A percentile compares a stretch with the other conserved stretches of the same genome.
These are phyloP conservation scores for Suillus brevipes DNA, from an alignment of 768 basidiomycete genomes.

Conservation along the genomic window DNA sequence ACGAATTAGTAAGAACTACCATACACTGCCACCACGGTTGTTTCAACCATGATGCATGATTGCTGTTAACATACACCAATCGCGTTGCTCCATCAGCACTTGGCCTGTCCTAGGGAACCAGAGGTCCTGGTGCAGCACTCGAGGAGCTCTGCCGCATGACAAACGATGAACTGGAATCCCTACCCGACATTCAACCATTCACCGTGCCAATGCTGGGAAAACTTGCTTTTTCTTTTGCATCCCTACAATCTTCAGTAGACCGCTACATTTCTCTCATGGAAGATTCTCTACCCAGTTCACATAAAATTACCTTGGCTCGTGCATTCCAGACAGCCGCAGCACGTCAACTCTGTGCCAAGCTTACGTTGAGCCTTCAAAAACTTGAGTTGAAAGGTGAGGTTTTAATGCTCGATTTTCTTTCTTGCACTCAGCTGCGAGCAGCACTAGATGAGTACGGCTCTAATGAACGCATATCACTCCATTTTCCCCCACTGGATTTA, in stretches of 20 bases:
- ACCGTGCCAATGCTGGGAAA: conserved; percentile 52
- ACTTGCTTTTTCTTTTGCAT: conserved; percentile 77
- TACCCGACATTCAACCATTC: conserved; percentile 38
- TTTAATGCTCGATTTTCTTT: not conserved
- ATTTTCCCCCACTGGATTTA: conserved; percentile 75
- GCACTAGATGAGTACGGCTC: conserved; percentile 29
- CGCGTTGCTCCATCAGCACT: too few relatives aligned
- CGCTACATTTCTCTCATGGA: conserved; percentile 46
- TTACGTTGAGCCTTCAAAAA: conserved; percentile 35
- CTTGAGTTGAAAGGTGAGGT: conserved; percentile 56
- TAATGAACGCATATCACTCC: conserved; percentile 41
- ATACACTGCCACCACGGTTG: too few relatives aligned
- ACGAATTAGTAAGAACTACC: too few relatives aligned
- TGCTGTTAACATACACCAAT: too few relatives aligned
- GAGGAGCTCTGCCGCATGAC: conserved; percentile 61
- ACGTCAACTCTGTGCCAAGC: conserved; percentile 73
- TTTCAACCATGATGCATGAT: too few relatives aligned
- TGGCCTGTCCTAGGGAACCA: conserved; percentile 57
- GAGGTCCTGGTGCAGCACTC: conserved; percentile 79
- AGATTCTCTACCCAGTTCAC: conserved; percentile 29
- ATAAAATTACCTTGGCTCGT: conserved; percentile 52
- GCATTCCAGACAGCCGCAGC: conserved; percentile 75
- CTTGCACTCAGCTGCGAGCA: conserved; percentile 11
- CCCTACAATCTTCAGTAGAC: conserved; percentile 72
- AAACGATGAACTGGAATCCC: conserved; percentile 19